Evolutionary conservation across 2,329 filamentous ascomycete species (phyloP), one percentile per base, ranked within the genome.

Genomic region (Penicillium sp.): DNA sequence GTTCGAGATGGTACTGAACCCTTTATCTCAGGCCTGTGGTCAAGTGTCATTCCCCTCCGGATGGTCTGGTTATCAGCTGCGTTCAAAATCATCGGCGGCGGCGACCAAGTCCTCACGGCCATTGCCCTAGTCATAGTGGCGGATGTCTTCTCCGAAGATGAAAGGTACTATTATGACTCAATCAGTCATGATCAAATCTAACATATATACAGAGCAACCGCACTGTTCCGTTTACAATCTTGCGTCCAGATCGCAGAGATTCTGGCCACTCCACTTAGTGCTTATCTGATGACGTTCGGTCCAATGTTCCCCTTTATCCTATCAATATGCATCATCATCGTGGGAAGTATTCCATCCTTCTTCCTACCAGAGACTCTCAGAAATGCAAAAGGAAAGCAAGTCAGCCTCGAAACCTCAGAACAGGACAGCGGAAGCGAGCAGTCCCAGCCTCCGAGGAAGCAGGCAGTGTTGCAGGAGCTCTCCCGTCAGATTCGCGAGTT

Each of bases 131-230:
- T 64, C 2, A 61, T 70, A 51, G 54, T 70, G 6, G 64, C 67
- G 5, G 68, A 70, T 50, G 46, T 67, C 10, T 67, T 65, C 50
- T 60, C 62, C 1, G 65, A 66, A 37, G 65, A 68, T 47, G 66
- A 70, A 50, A 65, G 61, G 68, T 69, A 58, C 38, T 29, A 39
- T 15, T 6, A 40, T 52, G 16, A 3, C 35, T 3, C n/a, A 6
- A 21, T n/a, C 31, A 16, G 12, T 18, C n/a, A 5, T 35, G 13
- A 16, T 21, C 16, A 35, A 7, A 7, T 29, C 55, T 60, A 23
- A 63, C 45, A 31, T 8, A 3, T 2, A n/a, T 18, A 6, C 34
- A 68, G 65, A 45, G 61, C 61, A n/a, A 66, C 59, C 1, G 60
- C 62, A 2, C 52, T 68, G 1, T 68, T 68, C 45, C 59, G 58